Percentiles rank a stretch among this genome's conserved stretches.
phyloP scores from a whole-genome alignment of 2,329 filamentous ascomycete species.

The Fusarium citri region DNA sequence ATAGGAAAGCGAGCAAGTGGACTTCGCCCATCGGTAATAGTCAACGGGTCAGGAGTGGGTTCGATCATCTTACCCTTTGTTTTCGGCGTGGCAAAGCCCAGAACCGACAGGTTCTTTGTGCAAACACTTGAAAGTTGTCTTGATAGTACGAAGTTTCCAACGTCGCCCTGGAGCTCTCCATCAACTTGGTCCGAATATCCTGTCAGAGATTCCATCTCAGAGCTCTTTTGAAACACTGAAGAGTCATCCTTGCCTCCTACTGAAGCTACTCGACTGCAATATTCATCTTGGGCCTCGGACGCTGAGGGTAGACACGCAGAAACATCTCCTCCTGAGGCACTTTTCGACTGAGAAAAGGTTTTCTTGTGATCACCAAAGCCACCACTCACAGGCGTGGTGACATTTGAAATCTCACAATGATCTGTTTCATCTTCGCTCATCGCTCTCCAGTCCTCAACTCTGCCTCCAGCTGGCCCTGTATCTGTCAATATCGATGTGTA shows the following conservation, averaged over 20 bases:
- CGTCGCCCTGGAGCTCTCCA: background rate
- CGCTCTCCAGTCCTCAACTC: slow-evolving; percentile 23
- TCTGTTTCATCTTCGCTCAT: slow-evolving; percentile 18
- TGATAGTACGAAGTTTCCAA: slow-evolving; percentile 1
- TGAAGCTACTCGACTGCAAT: background rate
- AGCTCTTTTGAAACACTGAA: background rate
- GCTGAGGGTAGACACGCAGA: background rate
- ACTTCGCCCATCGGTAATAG: slow-evolving; percentile 28
- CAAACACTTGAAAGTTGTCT: slow-evolving; percentile 9
- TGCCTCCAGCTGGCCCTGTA: slow-evolving; percentile 11
- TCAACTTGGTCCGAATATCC: background rate
- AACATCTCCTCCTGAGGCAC: background rate
- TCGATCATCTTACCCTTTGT: slow-evolving; percentile 6
- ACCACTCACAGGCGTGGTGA: background rate
- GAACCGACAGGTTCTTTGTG: slow-evolving; percentile 8
- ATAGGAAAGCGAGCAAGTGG: slow-evolving; percentile 48
- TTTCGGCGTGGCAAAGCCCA: slow-evolving; percentile 15
- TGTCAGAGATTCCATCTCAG: background rate
- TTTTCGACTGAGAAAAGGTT: background rate
- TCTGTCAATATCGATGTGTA: background rate
- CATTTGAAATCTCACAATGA: background rate
- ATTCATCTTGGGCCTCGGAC: background rate
- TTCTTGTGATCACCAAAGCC: background rate
- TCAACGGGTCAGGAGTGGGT: slow-evolving; percentile 24
- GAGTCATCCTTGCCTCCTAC: background rate